Evolutionary conservation across 2,329 filamentous ascomycete species (phyloP).

Genomic region (Aspergillus eucalypticola): DNA sequence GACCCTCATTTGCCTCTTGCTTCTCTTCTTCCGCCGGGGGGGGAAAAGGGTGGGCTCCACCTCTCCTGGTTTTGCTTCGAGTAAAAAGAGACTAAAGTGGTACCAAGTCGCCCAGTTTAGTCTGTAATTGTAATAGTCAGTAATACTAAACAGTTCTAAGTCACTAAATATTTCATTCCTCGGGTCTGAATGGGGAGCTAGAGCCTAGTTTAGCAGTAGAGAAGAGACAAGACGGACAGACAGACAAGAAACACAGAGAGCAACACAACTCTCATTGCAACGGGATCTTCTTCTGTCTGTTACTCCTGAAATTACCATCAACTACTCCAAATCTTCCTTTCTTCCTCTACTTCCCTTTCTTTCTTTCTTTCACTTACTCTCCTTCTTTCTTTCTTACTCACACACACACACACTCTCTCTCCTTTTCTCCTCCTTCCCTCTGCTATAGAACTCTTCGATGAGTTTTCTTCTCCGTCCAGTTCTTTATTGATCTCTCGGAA

Average conservation of each 20-base stretch:
- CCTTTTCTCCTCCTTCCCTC: not conserved
- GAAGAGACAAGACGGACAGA: no score
- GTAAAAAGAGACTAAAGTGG: no score
- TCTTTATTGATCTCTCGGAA: conserved; percentile 6
- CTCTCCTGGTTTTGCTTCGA: conserved; percentile 8
- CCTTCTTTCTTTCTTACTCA: not conserved
- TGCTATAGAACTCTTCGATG: not conserved
- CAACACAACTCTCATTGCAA: not conserved
- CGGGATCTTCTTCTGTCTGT: not conserved
- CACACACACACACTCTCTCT: not conserved
- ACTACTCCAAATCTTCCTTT: conserved; percentile 1
- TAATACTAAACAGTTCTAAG: not conserved
- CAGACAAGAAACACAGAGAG: not conserved
- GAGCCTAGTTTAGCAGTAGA: no score
- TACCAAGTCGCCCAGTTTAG: not conserved
- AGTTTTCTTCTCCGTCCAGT: not conserved
- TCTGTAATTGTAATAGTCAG: conserved; percentile 2
- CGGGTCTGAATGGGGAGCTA: no score
- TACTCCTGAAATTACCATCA: conserved; percentile 5
- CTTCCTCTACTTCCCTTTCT: not conserved
- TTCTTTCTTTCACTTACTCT: not conserved
- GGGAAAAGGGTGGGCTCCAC: conserved; percentile 1
- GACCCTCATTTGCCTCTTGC: conserved; percentile 6
- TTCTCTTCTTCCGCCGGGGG: not conserved
- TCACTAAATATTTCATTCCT: not conserved